Base-by-base conservation (phyloP, 176 grass and related monocot genomes). In the Typha latifolia region DNA sequence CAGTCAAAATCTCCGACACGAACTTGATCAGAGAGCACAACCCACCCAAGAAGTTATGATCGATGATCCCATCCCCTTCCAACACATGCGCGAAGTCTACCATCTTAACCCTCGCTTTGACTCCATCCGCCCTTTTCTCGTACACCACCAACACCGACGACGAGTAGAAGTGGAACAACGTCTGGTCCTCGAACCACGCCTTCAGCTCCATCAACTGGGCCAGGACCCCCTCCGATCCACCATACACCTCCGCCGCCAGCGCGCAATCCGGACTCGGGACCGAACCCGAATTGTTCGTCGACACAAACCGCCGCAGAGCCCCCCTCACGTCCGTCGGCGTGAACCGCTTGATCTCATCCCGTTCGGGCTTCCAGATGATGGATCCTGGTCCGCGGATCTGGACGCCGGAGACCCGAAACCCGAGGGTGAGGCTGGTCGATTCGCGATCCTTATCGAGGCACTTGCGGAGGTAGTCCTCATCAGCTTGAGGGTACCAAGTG, bases 141-240 rank as follows among this genome's bases (percentile, higher is more conserved):
- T 92, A 97, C 20, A 75, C 31, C 12, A 97, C 23, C 52, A 97
- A 66, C 32, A 92, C 24, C 0, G 94, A 97, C n/a, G 75, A 77
- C 37, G 89, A 92, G 73, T 92, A 92, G 76, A 97, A 97, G 62
- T 87, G 89, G 88, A 87, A 97, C 23, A 97, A 11, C 12, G 89
- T 90, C 67, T 97, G 85, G 76, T 79, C 81, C 66, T 92, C 88
- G 65, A 97, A 97, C 94, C 94, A 97, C 48, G 72, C 74, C 81
- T 92, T 97, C 3, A 97, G 78, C 72, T 97, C 83, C 13, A 62
- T 49, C 75, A 97, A 73, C 80, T 92, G 88, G 20, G 85, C 81
- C 23, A 97, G 22, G 51, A 97, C 71, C 1, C 85, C 85, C 5
- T 78, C 77, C 12, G 82, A 61, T 3, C 85, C 83, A 15, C 78